These are phyloP conservation scores for Salinomyces thailandicus DNA, from an alignment of 2,329 filamentous ascomycete genomes.

Conservation along the genomic window DNA sequence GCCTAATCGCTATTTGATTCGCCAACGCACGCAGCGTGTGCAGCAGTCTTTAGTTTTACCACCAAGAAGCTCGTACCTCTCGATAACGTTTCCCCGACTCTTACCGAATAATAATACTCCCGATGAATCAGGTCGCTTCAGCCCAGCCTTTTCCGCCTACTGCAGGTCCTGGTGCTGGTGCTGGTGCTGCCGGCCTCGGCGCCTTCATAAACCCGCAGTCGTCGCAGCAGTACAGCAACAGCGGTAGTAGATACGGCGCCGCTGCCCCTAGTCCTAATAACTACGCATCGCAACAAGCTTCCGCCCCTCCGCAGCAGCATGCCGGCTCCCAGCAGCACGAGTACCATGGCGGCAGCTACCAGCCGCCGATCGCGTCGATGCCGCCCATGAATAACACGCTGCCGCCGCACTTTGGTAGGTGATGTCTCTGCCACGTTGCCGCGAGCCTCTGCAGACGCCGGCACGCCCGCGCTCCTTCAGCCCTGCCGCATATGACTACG, in stretches of 20 bases:
- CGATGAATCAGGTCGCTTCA: neutral
- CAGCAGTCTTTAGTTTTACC: no score
- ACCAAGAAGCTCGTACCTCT: no score
- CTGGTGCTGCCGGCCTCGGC: neutral
- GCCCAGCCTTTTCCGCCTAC: neutral
- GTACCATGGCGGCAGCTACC: conserved; percentile 3
- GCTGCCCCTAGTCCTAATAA: no score
- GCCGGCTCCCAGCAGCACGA: neutral
- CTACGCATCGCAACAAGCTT: neutral
- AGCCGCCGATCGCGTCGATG: conserved; percentile 2
- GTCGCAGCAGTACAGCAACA: no score
- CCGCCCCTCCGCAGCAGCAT: neutral
- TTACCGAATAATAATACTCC: neutral
- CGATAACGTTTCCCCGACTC: no score
- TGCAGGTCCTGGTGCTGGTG: no score
- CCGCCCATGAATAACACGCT: conserved; percentile 2
- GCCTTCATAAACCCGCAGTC: neutral
- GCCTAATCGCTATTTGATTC: no score
- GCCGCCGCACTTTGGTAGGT: conserved; percentile 1
- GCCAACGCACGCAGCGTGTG: no score
- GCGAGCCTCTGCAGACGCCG: neutral
- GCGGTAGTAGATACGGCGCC: no score
- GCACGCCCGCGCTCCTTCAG: neutral
- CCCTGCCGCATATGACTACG: no score
- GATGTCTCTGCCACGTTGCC: neutral